Conservation (phyloP, 176 grass and related monocot genomes). For the Aegilops longissima region DNA sequence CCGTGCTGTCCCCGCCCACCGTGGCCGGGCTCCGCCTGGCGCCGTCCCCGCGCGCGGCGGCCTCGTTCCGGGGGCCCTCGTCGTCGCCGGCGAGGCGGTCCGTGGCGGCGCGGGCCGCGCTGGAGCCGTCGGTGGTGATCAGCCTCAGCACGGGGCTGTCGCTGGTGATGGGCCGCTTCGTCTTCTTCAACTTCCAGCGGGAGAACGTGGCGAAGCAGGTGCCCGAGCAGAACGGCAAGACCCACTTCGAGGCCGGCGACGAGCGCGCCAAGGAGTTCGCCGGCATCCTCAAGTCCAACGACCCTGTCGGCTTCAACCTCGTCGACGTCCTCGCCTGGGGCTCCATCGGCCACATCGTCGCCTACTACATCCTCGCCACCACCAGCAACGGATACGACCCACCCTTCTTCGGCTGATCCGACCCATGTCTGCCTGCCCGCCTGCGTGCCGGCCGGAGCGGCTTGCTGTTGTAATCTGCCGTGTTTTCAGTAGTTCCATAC, state of each 20-base stretch:
- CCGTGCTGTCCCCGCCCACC: conserved; percentile 44
- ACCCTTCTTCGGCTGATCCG: conserved; percentile 63
- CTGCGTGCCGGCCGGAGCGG: not conserved
- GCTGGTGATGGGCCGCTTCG: conserved; percentile 94
- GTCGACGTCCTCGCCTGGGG: conserved; percentile 96
- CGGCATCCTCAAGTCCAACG: conserved; percentile 84
- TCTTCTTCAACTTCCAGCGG: conserved; percentile 99
- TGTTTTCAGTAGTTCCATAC: conserved; percentile 1
- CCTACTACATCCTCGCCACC: conserved; percentile 99
- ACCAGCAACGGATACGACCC: conserved; percentile 95
- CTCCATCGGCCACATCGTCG: conserved; percentile 87
- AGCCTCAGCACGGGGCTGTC: conserved; percentile 96
- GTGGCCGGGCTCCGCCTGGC: conserved; percentile 57
- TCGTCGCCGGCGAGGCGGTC: conserved; percentile 22
- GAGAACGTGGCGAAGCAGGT: conserved; percentile 99
- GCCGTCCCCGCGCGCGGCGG: conserved; percentile 20
- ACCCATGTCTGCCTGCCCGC: not conserved
- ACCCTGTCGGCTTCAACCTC: conserved; percentile 97
- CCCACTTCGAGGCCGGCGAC: conserved; percentile 97
- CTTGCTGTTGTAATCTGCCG: not conserved
- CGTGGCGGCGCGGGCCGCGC: conserved; percentile 59
- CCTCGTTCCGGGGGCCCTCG: conserved; percentile 14
- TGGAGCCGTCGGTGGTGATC: conserved; percentile 87
- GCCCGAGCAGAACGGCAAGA: conserved; percentile 89
- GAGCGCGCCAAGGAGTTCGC: conserved; percentile 85